phyloP scores from a whole-genome alignment of 257 asterid species.

The Avicennia marina region DNA sequence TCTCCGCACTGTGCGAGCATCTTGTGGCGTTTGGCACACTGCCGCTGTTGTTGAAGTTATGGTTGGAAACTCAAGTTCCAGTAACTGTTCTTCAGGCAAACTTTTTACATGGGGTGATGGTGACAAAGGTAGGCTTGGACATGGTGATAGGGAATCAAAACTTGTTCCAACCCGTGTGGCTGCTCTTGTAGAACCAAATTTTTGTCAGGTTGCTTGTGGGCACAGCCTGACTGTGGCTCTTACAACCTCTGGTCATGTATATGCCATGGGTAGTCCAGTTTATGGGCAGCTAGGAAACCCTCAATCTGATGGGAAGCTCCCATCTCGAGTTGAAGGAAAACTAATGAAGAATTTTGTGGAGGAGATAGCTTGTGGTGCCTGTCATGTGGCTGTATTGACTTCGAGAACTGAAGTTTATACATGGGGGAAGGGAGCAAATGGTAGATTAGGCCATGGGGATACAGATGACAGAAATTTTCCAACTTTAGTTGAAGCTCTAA shows the following conservation, averaged over 20 bases:
- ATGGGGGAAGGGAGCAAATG: slow-evolving; percentile 96
- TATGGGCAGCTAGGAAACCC: slow-evolving; percentile 91
- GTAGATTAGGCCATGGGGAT: slow-evolving; percentile 93
- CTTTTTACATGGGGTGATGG: slow-evolving; percentile 98
- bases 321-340: slow-evolving; percentile 80
- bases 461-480: slow-evolving; percentile 71
- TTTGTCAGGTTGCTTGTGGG: slow-evolving; percentile 91
- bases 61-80: slow-evolving; percentile 86
- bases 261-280: slow-evolving; percentile 88
- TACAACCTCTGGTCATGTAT: slow-evolving; percentile 85
- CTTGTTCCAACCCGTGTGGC: slow-evolving; percentile 94
- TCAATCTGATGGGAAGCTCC: slow-evolving; percentile 78
- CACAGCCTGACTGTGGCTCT: slow-evolving; percentile 91
- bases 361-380: slow-evolving; percentile 93
- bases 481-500: slow-evolving; percentile 76
- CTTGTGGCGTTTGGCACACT: slow-evolving; percentile 97
- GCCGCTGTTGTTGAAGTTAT: slow-evolving; percentile 95
- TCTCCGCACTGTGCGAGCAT: slow-evolving; percentile 78
- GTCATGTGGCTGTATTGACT: slow-evolving; percentile 86
- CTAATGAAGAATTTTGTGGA: slow-evolving; percentile 69
- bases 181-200: slow-evolving; percentile 82
- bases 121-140: slow-evolving; percentile 85
- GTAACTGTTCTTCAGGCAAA: slow-evolving; percentile 83
- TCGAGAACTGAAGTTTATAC: slow-evolving; percentile 89
- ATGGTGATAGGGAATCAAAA: slow-evolving; percentile 78